Conservation (phyloP, 2,329 filamentous ascomycete genomes). For the Nannizziopsis arthrosporioides region DNA sequence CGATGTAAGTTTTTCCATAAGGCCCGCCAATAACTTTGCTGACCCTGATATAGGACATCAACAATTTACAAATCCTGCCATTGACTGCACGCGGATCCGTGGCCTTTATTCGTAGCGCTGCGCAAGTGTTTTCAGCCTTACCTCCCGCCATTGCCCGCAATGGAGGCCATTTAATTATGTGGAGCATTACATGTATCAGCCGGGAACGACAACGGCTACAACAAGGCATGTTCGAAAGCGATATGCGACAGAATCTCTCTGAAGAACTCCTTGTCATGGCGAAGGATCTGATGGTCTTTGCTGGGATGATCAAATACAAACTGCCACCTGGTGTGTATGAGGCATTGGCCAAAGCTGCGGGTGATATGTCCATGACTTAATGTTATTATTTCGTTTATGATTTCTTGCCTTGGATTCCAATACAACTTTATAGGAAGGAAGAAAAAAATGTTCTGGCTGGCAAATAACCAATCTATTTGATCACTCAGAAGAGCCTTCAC, state of each 20-base stretch:
- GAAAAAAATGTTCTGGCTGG: neutral
- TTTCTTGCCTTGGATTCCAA: neutral
- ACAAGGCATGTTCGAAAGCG: constrained; percentile 56
- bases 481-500: too few relatives aligned
- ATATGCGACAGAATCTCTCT: constrained; percentile 42
- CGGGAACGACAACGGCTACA: constrained; percentile 62
- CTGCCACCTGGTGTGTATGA: constrained; percentile 81
- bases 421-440: neutral
- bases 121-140: constrained; percentile 67
- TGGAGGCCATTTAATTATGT: constrained; percentile 81
- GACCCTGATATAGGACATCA: constrained; percentile 50
- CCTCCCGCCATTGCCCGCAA: constrained; percentile 75
- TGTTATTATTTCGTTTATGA: neutral
- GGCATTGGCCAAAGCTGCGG: constrained; percentile 68
- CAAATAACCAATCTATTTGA: neutral
- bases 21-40: neutral
- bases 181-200: constrained; percentile 80
- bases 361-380: constrained; percentile 38
- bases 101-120: constrained; percentile 63
- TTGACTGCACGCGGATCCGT: constrained; percentile 64
- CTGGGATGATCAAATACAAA: constrained; percentile 81
- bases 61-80: constrained; percentile 64
- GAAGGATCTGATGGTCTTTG: constrained; percentile 86
- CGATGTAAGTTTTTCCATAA: constrained; percentile 43
- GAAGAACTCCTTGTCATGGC: constrained; percentile 67